A percentile compares a stretch with the other conserved stretches of the same genome.
These are phyloP conservation scores for Prunella vulgaris DNA, from an alignment of 257 asterid genomes.

Conservation along the genomic window DNA sequence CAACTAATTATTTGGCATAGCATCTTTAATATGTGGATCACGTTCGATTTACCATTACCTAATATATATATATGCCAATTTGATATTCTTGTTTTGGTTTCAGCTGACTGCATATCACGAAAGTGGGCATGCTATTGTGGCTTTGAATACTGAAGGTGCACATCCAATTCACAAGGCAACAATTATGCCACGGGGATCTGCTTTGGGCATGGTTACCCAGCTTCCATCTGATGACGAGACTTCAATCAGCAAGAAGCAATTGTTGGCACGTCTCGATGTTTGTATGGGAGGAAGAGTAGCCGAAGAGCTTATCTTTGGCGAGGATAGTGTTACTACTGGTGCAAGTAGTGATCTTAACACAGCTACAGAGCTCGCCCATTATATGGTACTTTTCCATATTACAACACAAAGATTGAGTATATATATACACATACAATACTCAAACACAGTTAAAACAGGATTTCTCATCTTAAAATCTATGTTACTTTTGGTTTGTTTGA, in stretches of 20 bases:
- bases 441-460: background rate
- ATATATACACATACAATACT: too few relatives aligned
- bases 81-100: conserved; percentile 3
- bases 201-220: conserved; percentile 97
- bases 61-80: background rate
- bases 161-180: conserved; percentile 98
- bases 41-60: background rate
- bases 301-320: conserved; percentile 89
- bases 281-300: conserved; percentile 99
- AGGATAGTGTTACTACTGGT: conserved; percentile 88
- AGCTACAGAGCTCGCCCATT: conserved; percentile 91
- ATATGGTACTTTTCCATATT: conserved; percentile 49
- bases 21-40: background rate
- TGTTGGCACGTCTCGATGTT: conserved; percentile 96
- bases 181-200: conserved; percentile 91
- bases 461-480: background rate
- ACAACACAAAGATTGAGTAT: too few relatives aligned
- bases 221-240: conserved; percentile 92
- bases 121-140: conserved; percentile 97
- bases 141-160: conserved; percentile 92
- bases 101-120: conserved; percentile 98
- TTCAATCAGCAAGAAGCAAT: conserved; percentile 87
- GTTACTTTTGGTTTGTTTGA: background rate
- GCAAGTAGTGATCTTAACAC: conserved; percentile 85
- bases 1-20: background rate